Evolutionary conservation across 116 monocot species (phyloP), one percentile per base, ranked within the genome.

Genomic region (Phalaenopsis hybrid): DNA sequence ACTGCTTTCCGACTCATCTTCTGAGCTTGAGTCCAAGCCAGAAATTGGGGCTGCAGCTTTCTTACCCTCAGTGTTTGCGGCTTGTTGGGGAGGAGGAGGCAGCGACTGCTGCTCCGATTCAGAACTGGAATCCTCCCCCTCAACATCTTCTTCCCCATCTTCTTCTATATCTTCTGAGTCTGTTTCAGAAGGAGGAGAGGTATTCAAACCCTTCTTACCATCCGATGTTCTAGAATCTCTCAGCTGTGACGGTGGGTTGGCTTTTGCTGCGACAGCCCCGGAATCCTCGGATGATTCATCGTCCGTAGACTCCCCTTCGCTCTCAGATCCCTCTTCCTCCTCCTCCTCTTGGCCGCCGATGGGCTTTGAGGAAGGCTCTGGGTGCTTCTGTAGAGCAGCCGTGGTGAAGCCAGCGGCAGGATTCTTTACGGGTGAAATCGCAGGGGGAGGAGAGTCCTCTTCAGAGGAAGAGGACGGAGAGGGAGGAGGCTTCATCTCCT

Each of bases 201-300:
- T 7, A 1, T 75, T 75, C n/a, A 15, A 44, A 46, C 43, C 45
- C 16, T 75, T 20, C 46, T 44, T 75, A 21, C 2, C 72, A 75
- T n/a, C 46, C 0, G 46, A 3, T 20, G 11, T 75, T 75, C 75
- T 17, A 46, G 75, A 75, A 45, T 75, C 75, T 75, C 46, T 16
- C 21, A 10, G 20, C 75, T 7, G 45, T 45, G 12, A 7, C 21
- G 18, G 21, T 20, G 46, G 75, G 7, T 75, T 45, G 44, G 75
- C 28, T 75, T 37, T 75, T 25, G 46, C 46, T 21, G 45, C 45
- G 18, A 11, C 75, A 46, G 75, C 45, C 13, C 46, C 46, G 75
- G 75, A 75, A 75, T 75, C 75, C 18, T 75, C 75, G 1, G 45
- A 75, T 21, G 75, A 45, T 10, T 45, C 75, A 3, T 75, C 75